Evolutionary conservation across 2,329 filamentous ascomycete species (phyloP), one percentile per base, ranked within the genome.

Genomic region (Tolypocladium sp.): DNA sequence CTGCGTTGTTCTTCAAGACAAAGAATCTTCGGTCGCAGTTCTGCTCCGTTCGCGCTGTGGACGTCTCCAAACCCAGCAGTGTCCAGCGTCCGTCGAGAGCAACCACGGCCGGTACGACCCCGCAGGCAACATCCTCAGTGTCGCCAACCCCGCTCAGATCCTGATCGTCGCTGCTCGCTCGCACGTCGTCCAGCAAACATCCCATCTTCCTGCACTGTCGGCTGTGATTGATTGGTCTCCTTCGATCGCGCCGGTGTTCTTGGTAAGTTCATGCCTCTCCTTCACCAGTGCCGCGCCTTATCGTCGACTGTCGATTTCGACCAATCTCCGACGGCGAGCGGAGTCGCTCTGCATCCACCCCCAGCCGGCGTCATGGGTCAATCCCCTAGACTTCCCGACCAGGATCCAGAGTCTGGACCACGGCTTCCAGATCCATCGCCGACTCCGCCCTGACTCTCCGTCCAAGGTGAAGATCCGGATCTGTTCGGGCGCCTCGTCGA

Each of bases 251-350:
- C 17, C 40, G 27, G 9, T 56, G 27, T 33, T 27, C 52, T 58
- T 52, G 20, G 61, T 62, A 59, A 58, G 61, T 61, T 17, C 22
- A 27, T 42, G 22, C 54, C 27, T 42, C 38, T n/a, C 20, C 54
- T 12, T 37, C 17, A n/a, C 27, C 22, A 55, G 22, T 42, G 38
- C 30, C 15, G 9, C 22, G 25, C 54, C 40, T 44, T 30, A 9
- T 42, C 54, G 54, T 56, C 54, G 37, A 56, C 15, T 33, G 37
- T 35, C 41, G 20, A 35, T 41, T 46, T 41, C 44, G 30, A 59
- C 59, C 64, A 64, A 61, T 62, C 57, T 60, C 57, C 54, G 59
- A 51, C 42, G 53, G 56, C 22, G 33, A 55, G 62, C 63, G 61
- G 64, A 63, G 60, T 58, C 59, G 55, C 55, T 13, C 15, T 51